Base-by-base conservation (phyloP, 2,329 filamentous ascomycete genomes). In the Hypoxylon sp. region DNA sequence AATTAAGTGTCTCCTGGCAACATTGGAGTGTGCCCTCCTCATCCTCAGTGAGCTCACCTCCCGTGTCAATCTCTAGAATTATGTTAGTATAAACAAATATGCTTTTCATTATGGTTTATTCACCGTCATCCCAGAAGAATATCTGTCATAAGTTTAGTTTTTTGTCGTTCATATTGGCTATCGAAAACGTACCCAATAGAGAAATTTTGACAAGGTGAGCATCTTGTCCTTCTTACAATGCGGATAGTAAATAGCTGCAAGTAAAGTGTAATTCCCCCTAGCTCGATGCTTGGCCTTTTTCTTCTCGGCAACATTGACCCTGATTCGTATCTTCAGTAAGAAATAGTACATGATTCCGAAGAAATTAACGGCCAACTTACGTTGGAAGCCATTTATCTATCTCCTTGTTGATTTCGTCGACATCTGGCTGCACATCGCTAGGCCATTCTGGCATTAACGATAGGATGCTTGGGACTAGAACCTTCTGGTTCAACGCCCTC, bases 61-160 rank as follows among this genome's bases (percentile, higher is more conserved):
- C 76, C 1, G 66, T 73, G 53, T 78, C 76, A 35, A 77, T 77
- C n/a, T 77, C 75, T 77, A 39, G 3, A 13, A 3, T 0, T 29
- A 14, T 2, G 46, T 67, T 37, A 62, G 54, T 47, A n/a, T 5
- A 52, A 19, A 1, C 26, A 19, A 35, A 61, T 1, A 55, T 37
- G n/a, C 65, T 57, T 44, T 26, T 29, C n/a, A n/a, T 17, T 3
- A 22, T 13, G 31, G 6, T 39, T 13, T 35, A 37, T 13, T 39
- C 66, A 77, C 75, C 76, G 17, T 77, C 75, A 42, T 77, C 75
- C 51, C 69, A 77, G 44, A 76, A 74, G 65, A 77, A 77, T 63
- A 76, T 74, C 73, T 76, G 26, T 3, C 1, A 1, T 11, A 42
- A 17, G 14, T 6, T 46, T 59, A 70, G 67, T n/a, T 51, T 35